These are phyloP conservation scores for Microdochium bolleyi DNA, from an alignment of 2,329 filamentous ascomycete genomes.

Conservation along the genomic window DNA sequence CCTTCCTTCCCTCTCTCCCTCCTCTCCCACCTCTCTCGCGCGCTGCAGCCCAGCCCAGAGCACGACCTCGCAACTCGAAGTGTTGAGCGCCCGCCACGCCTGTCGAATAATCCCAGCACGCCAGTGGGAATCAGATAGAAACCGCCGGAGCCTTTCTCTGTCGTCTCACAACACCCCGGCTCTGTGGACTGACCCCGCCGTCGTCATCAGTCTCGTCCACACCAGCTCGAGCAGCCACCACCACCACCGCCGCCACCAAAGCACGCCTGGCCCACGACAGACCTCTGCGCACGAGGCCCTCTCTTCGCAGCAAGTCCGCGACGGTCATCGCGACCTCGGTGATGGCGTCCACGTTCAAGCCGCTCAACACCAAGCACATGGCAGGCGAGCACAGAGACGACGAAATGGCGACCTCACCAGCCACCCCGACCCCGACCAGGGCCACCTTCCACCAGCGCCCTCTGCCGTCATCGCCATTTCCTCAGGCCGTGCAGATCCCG, in stretches of 20 bases:
- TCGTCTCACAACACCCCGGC: background rate
- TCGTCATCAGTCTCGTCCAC: background rate
- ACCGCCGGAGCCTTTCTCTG: background rate
- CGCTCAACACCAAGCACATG: slow-evolving; percentile 33
- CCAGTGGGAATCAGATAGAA: too few relatives aligned
- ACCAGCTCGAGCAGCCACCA: background rate
- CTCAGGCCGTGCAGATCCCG: slow-evolving; percentile 37
- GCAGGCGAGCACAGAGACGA: slow-evolving; percentile 17
- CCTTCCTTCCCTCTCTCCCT: background rate
- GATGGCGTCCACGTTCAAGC: slow-evolving; percentile 41
- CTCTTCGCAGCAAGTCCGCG: background rate
- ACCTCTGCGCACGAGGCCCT: background rate
- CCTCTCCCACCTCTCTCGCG: background rate
- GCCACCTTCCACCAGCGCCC: slow-evolving; percentile 48
- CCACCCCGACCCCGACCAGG: slow-evolving; percentile 54
- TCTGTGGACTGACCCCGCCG: background rate
- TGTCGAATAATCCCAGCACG: background rate
- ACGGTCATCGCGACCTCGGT: background rate
- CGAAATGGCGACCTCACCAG: slow-evolving; percentile 15
- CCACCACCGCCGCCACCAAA: background rate
- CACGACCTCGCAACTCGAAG: background rate
- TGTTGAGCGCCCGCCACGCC: too few relatives aligned
- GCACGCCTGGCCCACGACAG: background rate
- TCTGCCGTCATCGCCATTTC: slow-evolving; percentile 44
- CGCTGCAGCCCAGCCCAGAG: background rate